Evolutionary conservation across 78 protist species (phyloP), one percentile per base, ranked within the genome.

Genomic region (Mastigamoeba balamuthi): DNA sequence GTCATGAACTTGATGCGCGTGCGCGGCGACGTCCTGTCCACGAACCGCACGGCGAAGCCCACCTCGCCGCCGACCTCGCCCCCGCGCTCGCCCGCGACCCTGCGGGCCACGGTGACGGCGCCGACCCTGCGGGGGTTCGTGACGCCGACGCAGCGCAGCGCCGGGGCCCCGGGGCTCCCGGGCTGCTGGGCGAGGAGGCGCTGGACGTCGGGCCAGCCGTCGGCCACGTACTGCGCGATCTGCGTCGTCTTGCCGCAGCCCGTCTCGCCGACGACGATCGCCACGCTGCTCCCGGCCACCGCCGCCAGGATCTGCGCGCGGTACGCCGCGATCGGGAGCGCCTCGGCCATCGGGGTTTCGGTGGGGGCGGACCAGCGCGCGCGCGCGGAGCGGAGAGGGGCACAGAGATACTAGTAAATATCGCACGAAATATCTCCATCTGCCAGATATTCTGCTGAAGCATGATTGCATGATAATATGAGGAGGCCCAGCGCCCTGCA

Each of bases 221-320:
- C 89, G 58, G 9, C 27, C 25, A 88, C 30, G 63, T 48, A 88
- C 73, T 88, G 92, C 40, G 92, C 78, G 37, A 89, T 2, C 74
- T 89, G 93, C 33, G 94, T 91, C 10, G 94, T 85, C 71, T 91
- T 91, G 28, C 94, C 94, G 65, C 82, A 84, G 48, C 93, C 93
- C 17, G 94, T 91, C 73, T 74, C 91, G 40, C 94, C 94, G 7
- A 43, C 0, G n/a, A 87, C 71, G 1, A 88, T 3, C 35, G 42
- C 7, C 35, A 40, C 53, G 27, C n/a, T 58, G 29, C 28, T 0
- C 58, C 6, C 41, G 6, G 6, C 5, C 42, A 85, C n/a, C 33
- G 69, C 63, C n/a, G 0, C 25, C 25, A 66, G 35, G 30, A 85
- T 48, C 58, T 17, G 33, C 58, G 17, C 58, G 58, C 58, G 58